Evolutionary conservation across 2,329 filamentous ascomycete species (phyloP), one percentile per base, ranked within the genome.

Genomic region (Sporothrix euskadiensis): DNA sequence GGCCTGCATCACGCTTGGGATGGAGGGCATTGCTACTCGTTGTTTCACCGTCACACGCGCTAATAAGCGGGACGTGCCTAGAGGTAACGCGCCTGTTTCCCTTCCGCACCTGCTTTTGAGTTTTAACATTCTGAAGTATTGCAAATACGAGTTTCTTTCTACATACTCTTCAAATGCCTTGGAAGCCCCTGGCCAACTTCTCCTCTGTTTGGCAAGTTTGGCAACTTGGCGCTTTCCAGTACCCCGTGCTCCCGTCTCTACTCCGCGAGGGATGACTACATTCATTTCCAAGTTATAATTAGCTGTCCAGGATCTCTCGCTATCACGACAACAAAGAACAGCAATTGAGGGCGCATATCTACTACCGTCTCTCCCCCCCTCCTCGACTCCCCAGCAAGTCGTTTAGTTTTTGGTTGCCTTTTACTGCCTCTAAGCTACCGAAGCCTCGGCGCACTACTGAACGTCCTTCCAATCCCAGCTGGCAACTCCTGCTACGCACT

Each of bases 41-140:
- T 66, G 61, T 66, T 47, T 47, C 39, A 66, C 39, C 3, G 22
- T 44, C 26, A 14, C 61, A 66, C 61, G 35, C 61, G 61, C 61
- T 66, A 63, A 61, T 16, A 44, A 30, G 61, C 39, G 61, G 22
- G 39, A 47, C 39, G 39, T 47, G 61, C 39, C n/a, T 66, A 14
- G n/a, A 16, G 30, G 6, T 47, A 49, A 44, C n/a, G 61, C 39
- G 39, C 12, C 16, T 63, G n/a, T 56, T n/a, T 26, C 22, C 52
- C 4, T 30, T 52, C 49, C 49, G 49, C 14, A 54, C 41, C 41
- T 44, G 41, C 41, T 44, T 49, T 14, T 19, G 14, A 49, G 35
- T 35, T 35, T 35, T 35, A 4, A 49, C 44, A 49, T 1, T 26
- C 26, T 16, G 12, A 14, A 49, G 44, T 14, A 19, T 49, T 16